Evolutionary conservation across 2,329 filamentous ascomycete genomes (phyloP).

Genomic region (Verticillium nonalfalfae): DNA sequence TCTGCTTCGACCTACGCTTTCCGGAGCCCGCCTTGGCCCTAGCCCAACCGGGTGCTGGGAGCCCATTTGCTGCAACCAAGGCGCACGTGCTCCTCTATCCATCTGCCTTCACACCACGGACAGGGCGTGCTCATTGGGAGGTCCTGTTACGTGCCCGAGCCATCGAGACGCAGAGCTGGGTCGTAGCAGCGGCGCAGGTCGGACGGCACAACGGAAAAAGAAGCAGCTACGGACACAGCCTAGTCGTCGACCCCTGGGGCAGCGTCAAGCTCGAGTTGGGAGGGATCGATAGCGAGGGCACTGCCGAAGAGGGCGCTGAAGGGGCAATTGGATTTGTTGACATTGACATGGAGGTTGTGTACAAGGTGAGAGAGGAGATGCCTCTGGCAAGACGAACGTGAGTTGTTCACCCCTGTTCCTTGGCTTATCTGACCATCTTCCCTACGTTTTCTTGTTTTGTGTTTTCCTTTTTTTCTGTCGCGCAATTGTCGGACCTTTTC

Average conservation of each 20-base stretch:
- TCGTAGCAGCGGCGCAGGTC: constrained; percentile 79
- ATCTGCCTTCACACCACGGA: constrained; percentile 83
- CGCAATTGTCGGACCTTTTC: too few relatives aligned
- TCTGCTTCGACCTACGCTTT: constrained; percentile 90
- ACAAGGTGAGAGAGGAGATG: constrained; percentile 43
- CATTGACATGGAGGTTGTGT: constrained; percentile 41
- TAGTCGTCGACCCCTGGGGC: constrained; percentile 87
- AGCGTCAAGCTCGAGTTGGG: constrained; percentile 60
- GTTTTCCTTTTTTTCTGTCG: background rate
- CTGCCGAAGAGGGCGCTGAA: constrained; percentile 30
- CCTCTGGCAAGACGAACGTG: constrained; percentile 45
- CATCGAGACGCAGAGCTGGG: constrained; percentile 83
- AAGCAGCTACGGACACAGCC: constrained; percentile 76
- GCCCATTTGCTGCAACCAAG: constrained; percentile 19
- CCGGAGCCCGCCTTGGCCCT: constrained; percentile 68
- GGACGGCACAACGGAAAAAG: constrained; percentile 70
- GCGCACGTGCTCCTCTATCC: constrained; percentile 82
- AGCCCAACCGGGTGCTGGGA: constrained; percentile 31
- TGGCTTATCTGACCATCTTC: background rate
- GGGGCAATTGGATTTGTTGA: constrained; percentile 49
- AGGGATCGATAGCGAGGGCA: constrained; percentile 36
- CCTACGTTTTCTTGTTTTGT: background rate
- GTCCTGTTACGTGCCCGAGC: constrained; percentile 71
- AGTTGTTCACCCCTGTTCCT: constrained; percentile 20
- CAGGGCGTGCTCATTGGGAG: constrained; percentile 83